Base-by-base conservation (phyloP, 2,329 filamentous ascomycete genomes). In the Ophiocordyceps camponoti-rufipedis region DNA sequence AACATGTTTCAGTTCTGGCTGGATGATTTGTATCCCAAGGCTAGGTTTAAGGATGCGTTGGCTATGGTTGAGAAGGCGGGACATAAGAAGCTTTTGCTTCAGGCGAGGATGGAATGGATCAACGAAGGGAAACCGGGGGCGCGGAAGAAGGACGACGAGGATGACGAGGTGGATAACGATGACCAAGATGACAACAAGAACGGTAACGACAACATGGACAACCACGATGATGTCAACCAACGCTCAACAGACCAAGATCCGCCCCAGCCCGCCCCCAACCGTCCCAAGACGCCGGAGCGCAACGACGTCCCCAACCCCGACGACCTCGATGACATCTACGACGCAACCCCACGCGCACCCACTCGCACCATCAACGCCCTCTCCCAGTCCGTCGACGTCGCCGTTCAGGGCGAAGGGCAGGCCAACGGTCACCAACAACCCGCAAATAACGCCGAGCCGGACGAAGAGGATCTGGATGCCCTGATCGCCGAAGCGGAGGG, bases 1-100 rank as follows among this genome's bases (percentile, higher is more conserved):
- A 85, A 84, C 23, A 85, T 93, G 58, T 98, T 96, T 58, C 91
- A 96, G 59, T 64, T 94, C 46, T 98, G 91, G 91, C 81, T 98
- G 2, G 89, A 98, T 62, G 87, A 95, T 56, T 70, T 98, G 12
- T 98, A 88, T 56, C 91, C 91, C 12, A 87, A 93, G 56, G 91
- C 89, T 5, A 89, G 87, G 56, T 98, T 98, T 56, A 74, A 84
- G 43, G 91, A 98, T 56, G 91, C 84, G 3, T 68, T 96, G 7
- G 67, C 72, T 38, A 94, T 96, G 68, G 85, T 96, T 2, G 91
- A 98, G 61, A 95, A 94, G 63, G 71, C 86, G 1, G 91, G 91
- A 1, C 91, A 95, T 62, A 85, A 82, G 54, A 88, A 84, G 58
- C 70, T 72, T 13, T 72, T 96, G 58, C 75, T 84, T 51, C 72